Percentiles rank a stretch among this genome's conserved stretches.
Evolutionary conservation across 352 stramenopile genomes (phyloP).

Genomic region (Globisporangium acanthophoron): DNA sequence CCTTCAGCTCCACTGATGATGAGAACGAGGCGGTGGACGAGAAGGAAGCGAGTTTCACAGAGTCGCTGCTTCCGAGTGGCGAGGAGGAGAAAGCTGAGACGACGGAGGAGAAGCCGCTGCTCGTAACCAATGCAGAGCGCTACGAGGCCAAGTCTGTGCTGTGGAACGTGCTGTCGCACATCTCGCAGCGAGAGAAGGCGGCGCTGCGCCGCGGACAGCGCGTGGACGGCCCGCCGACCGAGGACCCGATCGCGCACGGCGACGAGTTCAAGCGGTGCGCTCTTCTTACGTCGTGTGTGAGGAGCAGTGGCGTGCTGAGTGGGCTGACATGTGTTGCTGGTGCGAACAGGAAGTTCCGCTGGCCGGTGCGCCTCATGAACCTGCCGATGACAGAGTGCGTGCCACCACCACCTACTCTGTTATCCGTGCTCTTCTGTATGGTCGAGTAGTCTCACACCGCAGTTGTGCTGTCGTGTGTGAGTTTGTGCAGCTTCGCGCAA

Average conservation of each 20-base stretch:
- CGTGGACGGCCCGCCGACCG: conserved; percentile 35
- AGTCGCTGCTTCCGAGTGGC: neutral
- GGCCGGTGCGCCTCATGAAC: conserved; percentile 60
- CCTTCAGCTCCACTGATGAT: neutral
- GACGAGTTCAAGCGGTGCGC: conserved; percentile 41
- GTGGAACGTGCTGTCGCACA: conserved; percentile 20
- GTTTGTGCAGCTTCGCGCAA: conserved; percentile 35
- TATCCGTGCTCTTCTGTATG: neutral
- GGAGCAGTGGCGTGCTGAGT: neutral
- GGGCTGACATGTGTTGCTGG: neutral
- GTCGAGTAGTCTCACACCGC: neutral
- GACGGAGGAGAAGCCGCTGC: neutral
- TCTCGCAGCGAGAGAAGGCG: conserved; percentile 24
- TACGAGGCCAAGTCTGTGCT: conserved; percentile 9
- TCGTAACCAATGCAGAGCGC: neutral
- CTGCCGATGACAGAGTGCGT: conserved; percentile 51
- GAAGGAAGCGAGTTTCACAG: conserved; percentile 4
- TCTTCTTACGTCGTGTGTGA: neutral
- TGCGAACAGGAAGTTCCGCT: conserved; percentile 63
- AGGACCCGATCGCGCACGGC: conserved; percentile 32
- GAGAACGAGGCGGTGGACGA: neutral
- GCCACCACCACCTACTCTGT: neutral
- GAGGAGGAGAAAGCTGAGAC: neutral
- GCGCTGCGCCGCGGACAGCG: conserved; percentile 26
- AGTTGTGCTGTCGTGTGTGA: neutral